A percentile compares a stretch with the other conserved stretches of the same genome.
phyloP scores from a whole-genome alignment of 108 stramenopile species.

The Nannochloropsis salina region DNA sequence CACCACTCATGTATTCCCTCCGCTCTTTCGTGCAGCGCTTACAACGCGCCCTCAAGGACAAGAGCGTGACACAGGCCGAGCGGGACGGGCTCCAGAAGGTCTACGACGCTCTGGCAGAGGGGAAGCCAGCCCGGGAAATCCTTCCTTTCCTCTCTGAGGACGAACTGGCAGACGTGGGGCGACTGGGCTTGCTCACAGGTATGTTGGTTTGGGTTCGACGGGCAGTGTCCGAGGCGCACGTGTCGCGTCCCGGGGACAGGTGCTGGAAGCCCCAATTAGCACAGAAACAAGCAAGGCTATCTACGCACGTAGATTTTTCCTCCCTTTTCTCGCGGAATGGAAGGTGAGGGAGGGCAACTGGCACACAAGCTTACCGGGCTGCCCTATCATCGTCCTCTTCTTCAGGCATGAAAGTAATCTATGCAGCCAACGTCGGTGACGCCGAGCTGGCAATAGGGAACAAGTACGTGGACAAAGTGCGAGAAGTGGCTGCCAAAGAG shows the following conservation, averaged over 20 bases:
- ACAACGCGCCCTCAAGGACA: constrained; percentile 69
- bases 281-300: no score
- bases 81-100: constrained; percentile 77
- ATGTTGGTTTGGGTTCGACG: constrained; percentile 61
- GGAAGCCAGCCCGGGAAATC: constrained; percentile 73
- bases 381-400: background rate
- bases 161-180: constrained; percentile 66
- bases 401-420: constrained; percentile 59
- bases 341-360: no score
- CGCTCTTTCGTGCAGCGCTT: constrained; percentile 50
- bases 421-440: constrained; percentile 96
- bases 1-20: background rate
- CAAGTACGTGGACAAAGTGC: constrained; percentile 69
- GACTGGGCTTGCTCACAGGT: constrained; percentile 72
- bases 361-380: background rate
- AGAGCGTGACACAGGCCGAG: constrained; percentile 62
- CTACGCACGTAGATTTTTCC: no score
- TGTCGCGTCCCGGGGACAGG: no score
- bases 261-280: no score
- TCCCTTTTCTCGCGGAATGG: no score
- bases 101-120: constrained; percentile 59
- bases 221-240: no score
- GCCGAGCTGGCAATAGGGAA: constrained; percentile 77
- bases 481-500: constrained; percentile 67
- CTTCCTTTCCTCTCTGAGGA: constrained; percentile 63